Conservation (phyloP, 805 yeast genomes). For the Starmerella sp. region DNA sequence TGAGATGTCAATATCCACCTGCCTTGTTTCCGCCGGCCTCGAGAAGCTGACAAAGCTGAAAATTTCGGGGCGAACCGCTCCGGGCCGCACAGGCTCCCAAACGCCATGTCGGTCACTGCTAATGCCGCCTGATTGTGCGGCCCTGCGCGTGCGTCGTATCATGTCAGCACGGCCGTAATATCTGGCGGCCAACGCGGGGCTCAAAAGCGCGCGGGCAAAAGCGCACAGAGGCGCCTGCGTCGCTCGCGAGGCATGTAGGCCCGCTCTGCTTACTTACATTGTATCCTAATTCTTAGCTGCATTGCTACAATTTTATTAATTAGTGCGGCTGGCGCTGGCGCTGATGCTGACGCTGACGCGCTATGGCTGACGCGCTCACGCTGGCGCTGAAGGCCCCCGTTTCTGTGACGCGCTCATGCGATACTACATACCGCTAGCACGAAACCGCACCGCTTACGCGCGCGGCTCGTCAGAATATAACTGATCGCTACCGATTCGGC, state of each 20-base stretch:
- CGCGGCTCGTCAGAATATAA: background rate
- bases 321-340: too few species aligned
- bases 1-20: background rate
- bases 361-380: background rate
- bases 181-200: background rate
- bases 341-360: too few species aligned
- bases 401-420: too few species aligned
- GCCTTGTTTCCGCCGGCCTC: background rate
- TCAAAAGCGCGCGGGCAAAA: background rate
- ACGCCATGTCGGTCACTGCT: background rate
- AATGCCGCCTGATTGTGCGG: background rate
- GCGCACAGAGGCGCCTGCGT: too few species aligned
- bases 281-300: too few species aligned
- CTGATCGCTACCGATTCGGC: background rate
- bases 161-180: background rate
- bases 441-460: background rate
- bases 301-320: too few species aligned
- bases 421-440: background rate
- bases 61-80: background rate
- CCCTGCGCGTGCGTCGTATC: background rate
- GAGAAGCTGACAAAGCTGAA: slow-evolving; percentile 6
- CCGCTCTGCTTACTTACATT: too few species aligned
- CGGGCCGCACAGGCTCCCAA: background rate
- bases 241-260: background rate
- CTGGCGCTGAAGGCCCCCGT: background rate